These are phyloP conservation scores for Alternaria infectoria DNA, from an alignment of 2,329 filamentous ascomycete genomes.

Conservation along the genomic window DNA sequence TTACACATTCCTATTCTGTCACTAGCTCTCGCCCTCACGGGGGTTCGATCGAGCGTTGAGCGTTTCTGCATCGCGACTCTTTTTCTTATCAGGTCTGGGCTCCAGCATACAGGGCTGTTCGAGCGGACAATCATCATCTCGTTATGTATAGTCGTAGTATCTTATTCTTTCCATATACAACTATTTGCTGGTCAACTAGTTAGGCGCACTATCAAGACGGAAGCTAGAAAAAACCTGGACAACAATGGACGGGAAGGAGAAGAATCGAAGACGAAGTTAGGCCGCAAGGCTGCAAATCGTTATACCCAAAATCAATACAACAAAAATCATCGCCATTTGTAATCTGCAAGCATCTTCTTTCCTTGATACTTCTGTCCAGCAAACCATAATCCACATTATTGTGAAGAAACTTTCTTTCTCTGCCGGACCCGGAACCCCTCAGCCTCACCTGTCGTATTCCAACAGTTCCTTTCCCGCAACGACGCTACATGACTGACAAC, in stretches of 20 bases:
- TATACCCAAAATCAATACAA: background rate
- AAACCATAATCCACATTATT: background rate
- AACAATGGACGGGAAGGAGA: background rate
- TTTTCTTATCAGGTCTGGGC: constrained; percentile 3
- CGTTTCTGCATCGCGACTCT: constrained; percentile 8
- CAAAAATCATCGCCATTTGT: background rate
- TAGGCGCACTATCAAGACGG: background rate
- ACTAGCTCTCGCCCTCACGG: constrained; percentile 19
- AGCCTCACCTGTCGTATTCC: background rate
- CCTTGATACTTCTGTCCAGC: background rate
- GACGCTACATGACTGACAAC: background rate
- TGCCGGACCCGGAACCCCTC: background rate
- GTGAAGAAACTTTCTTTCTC: background rate
- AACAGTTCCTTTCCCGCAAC: background rate
- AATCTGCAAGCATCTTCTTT: background rate
- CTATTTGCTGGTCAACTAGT: background rate
- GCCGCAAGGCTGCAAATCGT: background rate
- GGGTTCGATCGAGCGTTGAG: constrained; percentile 26
- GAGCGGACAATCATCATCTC: constrained; percentile 2
- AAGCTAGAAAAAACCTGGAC: background rate
- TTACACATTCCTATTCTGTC: constrained; percentile 4
- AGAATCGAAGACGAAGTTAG: background rate
- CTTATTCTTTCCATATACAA: background rate
- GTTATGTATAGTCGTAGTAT: constrained; percentile 6
- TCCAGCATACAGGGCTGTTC: constrained; percentile 14